Evolutionary conservation across 805 yeast species (phyloP), one percentile per base, ranked within the genome.

Genomic region (Danielozyma ontarioensis): DNA sequence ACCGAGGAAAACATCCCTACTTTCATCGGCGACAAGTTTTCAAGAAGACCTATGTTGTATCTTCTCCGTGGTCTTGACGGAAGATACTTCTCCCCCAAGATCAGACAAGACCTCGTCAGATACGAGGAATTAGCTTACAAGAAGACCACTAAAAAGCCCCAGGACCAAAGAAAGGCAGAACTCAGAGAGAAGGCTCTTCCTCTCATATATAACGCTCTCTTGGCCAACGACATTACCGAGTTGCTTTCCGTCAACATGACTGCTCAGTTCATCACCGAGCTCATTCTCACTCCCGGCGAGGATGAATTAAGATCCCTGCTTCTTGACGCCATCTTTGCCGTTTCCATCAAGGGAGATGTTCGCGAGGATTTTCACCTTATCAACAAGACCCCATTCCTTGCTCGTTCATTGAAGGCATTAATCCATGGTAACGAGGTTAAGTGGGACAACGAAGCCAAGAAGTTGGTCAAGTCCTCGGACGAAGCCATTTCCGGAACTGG

Each of bases 341-440:
- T 70, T 32, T 69, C 61, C 11, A 53, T 80, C 47, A 72, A 74
- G 42, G 87, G 87, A 27, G 86, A 84, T 37, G 71, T 86, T 13
- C 55, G 69, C 14, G 81, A 73, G 29, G 85, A 78, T 44, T 72
- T 62, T 33, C 94, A 83, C 54, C 71, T 85, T 36, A 68, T 83
- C 45, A 77, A 74, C 46, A 76, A 75, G 51, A 62, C 62, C 18
- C 83, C 93, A 32, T 83, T 80, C 55, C 72, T 84, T 17, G 70
- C 86, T 3, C 77, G 96, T 65, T 65, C 83, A 32, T 60, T 87
- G 42, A 81, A 85, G 56, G 65, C 86, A 0, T 64, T 87, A 48
- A 82, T 87, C 44, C 94, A 84, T 59, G 90, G 89, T 40, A 89
- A 89, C 48, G 85, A 79, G 52, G 86, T 87, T 83, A 79, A 80